phyloP scores from a whole-genome alignment of 345 rosid species.

The Lumnitzera littorea region DNA sequence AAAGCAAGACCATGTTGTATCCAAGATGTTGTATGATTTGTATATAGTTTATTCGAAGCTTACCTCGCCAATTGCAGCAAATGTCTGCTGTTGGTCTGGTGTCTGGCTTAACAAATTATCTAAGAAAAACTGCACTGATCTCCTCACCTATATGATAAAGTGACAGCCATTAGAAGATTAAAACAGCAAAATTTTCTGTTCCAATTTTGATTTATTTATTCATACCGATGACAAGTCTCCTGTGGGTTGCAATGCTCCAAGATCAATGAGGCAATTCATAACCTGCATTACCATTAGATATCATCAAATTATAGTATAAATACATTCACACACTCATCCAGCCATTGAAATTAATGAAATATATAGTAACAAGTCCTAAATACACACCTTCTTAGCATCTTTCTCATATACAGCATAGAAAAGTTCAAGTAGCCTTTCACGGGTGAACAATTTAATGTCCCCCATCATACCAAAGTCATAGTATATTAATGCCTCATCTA shows the following conservation, averaged over 20 bases:
- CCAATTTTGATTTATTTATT: background rate
- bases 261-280: slow-evolving; percentile 68
- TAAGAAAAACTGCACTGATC: slow-evolving; percentile 91
- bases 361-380: slow-evolving; percentile 6
- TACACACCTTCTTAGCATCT: slow-evolving; percentile 81
- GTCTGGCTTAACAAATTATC: slow-evolving; percentile 68
- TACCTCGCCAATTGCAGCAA: slow-evolving; percentile 93
- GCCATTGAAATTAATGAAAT: background rate
- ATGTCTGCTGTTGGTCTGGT: slow-evolving; percentile 86
- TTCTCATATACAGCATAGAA: slow-evolving; percentile 89
- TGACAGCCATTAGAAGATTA: background rate
- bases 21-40: background rate
- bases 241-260: slow-evolving; percentile 89
- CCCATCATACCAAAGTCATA: slow-evolving; percentile 99
- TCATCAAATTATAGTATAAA: background rate
- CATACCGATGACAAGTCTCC: slow-evolving; percentile 91
- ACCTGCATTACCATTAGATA: slow-evolving; percentile 46
- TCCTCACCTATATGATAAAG: slow-evolving; percentile 56
- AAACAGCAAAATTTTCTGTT: background rate
- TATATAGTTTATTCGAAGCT: slow-evolving; percentile 1
- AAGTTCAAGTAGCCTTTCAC: slow-evolving; percentile 76
- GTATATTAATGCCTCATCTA: slow-evolving; percentile 75
- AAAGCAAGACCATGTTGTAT: background rate
- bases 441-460: slow-evolving; percentile 86
- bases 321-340: background rate